Evolutionary conservation across 2,329 filamentous ascomycete genomes (phyloP).

Genomic region (Microdochium nivale): DNA sequence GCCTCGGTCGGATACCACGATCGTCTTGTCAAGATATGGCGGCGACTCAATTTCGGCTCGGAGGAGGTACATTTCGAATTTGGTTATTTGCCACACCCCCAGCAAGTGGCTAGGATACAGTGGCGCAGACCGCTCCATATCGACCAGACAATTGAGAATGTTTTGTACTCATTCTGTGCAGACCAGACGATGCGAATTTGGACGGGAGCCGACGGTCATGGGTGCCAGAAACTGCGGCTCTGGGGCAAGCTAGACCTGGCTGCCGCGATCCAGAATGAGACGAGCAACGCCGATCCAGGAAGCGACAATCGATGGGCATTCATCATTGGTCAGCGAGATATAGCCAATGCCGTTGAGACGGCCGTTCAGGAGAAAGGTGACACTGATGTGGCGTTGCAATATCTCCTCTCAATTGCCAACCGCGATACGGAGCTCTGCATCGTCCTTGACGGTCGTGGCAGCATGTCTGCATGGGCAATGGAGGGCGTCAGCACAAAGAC

Average conservation of each 20-base stretch:
- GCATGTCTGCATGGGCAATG: slow-evolving; percentile 87
- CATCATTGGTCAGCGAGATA: slow-evolving; percentile 74
- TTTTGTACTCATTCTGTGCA: slow-evolving; percentile 80
- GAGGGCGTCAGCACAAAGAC: slow-evolving; percentile 73
- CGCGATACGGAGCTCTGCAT: slow-evolving; percentile 81
- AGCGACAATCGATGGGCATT: slow-evolving; percentile 58
- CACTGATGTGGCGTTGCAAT: slow-evolving; percentile 67
- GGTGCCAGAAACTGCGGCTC: slow-evolving; percentile 63
- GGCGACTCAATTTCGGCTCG: slow-evolving; percentile 72
- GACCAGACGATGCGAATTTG: slow-evolving; percentile 79
- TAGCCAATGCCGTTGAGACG: slow-evolving; percentile 67
- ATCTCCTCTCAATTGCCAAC: slow-evolving; percentile 79
- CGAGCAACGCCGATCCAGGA: slow-evolving; percentile 5
- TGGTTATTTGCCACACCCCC: slow-evolving; percentile 79
- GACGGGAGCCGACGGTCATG: slow-evolving; percentile 66
- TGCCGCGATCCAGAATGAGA: slow-evolving; percentile 52
- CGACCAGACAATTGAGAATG: slow-evolving; percentile 74
- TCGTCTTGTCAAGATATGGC: slow-evolving; percentile 85
- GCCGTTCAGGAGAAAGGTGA: slow-evolving; percentile 57
- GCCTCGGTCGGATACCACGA: slow-evolving; percentile 74
- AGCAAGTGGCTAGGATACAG: slow-evolving; percentile 69
- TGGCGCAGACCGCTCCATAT: slow-evolving; percentile 75
- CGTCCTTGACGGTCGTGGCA: slow-evolving; percentile 72
- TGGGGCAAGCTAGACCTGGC: slow-evolving; percentile 76
- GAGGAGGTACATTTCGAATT: slow-evolving; percentile 85